Base-by-base conservation (phyloP, 2,329 filamentous ascomycete species). In the Myriosclerotinia curreyana region DNA sequence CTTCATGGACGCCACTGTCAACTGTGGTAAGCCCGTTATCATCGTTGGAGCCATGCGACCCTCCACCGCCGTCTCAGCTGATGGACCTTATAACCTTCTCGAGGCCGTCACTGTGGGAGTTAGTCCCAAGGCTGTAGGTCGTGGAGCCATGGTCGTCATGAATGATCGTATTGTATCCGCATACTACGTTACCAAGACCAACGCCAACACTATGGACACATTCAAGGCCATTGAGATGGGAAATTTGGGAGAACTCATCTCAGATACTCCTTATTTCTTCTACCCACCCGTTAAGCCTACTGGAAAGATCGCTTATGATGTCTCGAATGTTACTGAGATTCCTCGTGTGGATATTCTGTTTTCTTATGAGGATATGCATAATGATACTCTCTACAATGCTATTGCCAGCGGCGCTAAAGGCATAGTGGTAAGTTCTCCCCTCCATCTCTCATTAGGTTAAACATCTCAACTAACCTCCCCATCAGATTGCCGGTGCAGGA, bases 1-100 rank as follows among this genome's bases (percentile, higher is more conserved):
- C 76, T 87, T 86, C 76, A 75, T 88, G 11, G 82, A 87, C 67
- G 74, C 83, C 4, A 85, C 83, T 0, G 72, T 86, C 42, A 80
- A 80, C 68, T 83, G 80, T 51, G 77, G 78, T 38, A 87, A 87
- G 73, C 85, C 85, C 0, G 78, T 88, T 6, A 79, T 87, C 5
- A 71, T 85, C 31, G 85, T 85, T 1, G 85, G 85, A 6, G 81
- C 85, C 22, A 88, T 88, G 85, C 78, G 85, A 12, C 85, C 85
- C 5, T 81, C 84, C 0, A 86, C 85, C 0, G 84, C 84, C 15
- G 78, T 87, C 69, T 83, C 82, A 66, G 84, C 86, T 20, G 86
- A 88, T 66, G 86, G 86, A 0, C 84, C 84, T 20, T 79, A 84
- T 71, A 88, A 88, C 73, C 78, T 88, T 34, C 80, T 85, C 50